phyloP scores from a whole-genome alignment of 164 flowering plant genomes.

The Berberis thunbergii region DNA sequence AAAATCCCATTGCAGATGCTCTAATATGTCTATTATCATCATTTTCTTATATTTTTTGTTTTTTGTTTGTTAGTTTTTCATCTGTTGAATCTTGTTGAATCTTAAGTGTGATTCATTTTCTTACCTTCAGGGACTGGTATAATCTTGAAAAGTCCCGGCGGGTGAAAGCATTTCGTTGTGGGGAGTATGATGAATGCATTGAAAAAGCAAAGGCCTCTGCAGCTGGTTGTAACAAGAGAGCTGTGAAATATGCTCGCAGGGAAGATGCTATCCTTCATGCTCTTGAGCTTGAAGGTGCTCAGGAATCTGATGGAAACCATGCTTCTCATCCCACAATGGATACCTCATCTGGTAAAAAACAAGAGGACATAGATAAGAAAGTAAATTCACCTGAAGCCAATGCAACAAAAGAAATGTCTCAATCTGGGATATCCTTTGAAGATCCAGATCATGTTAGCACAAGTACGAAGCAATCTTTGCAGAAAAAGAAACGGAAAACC shows the following conservation, averaged over 20 bases:
- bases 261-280: constrained; percentile 91
- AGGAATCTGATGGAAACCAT: constrained; percentile 21
- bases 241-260: constrained; percentile 72
- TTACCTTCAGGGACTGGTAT: constrained; percentile 76
- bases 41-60: background rate
- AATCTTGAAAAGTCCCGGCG: constrained; percentile 81
- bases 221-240: constrained; percentile 40
- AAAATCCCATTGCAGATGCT: background rate
- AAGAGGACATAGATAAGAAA: constrained; percentile 24
- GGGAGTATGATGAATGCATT: constrained; percentile 78
- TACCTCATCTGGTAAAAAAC: constrained; percentile 20
- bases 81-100: background rate
- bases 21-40: background rate
- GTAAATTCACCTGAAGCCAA: constrained; percentile 23
- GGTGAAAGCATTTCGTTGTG: constrained; percentile 91
- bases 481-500: constrained; percentile 43
- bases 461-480: constrained; percentile 23
- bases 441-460: constrained; percentile 30
- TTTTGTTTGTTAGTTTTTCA: background rate
- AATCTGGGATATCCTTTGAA: constrained; percentile 54
- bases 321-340: constrained; percentile 16
- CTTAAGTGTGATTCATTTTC: background rate
- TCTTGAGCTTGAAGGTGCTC: constrained; percentile 64
- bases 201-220: constrained; percentile 67
- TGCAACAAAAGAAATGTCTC: constrained; percentile 50